Base-by-base conservation (phyloP, 768 basidiomycete genomes). In the Hygrocybe coccinea region DNA sequence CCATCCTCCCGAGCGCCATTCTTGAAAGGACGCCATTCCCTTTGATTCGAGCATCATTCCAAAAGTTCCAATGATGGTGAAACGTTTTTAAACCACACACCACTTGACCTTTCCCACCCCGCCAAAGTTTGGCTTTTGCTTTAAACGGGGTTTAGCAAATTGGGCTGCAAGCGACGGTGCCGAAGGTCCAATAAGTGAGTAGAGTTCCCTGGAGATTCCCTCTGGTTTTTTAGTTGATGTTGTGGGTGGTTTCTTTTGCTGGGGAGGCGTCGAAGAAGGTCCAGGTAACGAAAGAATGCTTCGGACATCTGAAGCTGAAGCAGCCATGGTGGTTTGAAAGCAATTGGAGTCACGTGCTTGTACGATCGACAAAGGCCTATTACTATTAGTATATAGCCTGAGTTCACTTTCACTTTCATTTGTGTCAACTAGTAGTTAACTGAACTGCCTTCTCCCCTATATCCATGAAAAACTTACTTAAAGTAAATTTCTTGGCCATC, bases 111-210 rank as follows among this genome's bases (percentile, higher is more conserved):
- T 83, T 2, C 77, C 75, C 3, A 77, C 76, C 9, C 79, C 77
- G 41, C 84, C 84, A 21, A 89, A 74, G 59, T 84, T 87, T 2
- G 91, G 91, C 60, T 91, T 88, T 70, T 92, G 88, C 66, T 94
- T 94, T 55, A 95, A 80, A 53, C 85, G 83, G 35, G 91, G 89
- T 67, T 91, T 89, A 24, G 86, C 79, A 56, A 86, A 79, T 62
- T 89, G 86, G 34, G 89, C 81, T 0, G 85, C 87, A 48, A 98
- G 79, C 2, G 88, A 85, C 0, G 95, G 94, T 10, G 89, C 88
- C 47, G 91, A 89, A 57, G 91, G 85, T n/a, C 95, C 95, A 60
- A 99, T 97, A 56, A 99, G 83, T 1, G 89, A 86, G 72, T 89
- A 97, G 2, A 99, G 79, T 69, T 97, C 95, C 61, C 94, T 79